Evolutionary conservation across 345 rosid genomes (phyloP), one percentile per base, ranked within the genome.

Genomic region (Dimocarpus longan): DNA sequence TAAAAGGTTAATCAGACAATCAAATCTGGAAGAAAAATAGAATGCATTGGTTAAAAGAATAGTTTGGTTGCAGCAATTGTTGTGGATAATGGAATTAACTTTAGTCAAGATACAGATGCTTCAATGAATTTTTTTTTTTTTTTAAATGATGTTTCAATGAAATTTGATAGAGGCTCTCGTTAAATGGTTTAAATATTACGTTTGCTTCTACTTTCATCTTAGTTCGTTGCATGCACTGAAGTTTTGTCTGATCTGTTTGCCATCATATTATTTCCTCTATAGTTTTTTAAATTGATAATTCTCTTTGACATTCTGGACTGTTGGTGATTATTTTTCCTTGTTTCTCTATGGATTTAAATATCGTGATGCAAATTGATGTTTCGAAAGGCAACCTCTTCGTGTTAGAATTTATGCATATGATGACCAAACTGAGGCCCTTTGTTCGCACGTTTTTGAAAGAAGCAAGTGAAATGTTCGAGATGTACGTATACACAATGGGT

Each of bases 401-500:
- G 93, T 79, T 91, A 83, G 87, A 84, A 37, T 89, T 76, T 80
- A 90, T 96, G 97, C 89, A 82, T 37, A 90, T 91, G n/a, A 92
- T 96, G 97, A 93, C 97, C 78, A 94, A 96, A 81, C 79, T 93
- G 80, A 93, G 98, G 82, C 99, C 98, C 10, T 93, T 80, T 84
- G 91, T 94, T 37, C 95, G 79, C 44, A 71, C 90, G 19, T 96
- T 96, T 85, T 80, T 96, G 46, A 89, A 90, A 81, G 97, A 94
- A 82, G 99, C 95, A 68, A 91, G 95, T 78, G 81, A 90, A 77
- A 89, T 94, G 92, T 96, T 96, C 44, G 97, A 91, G 78, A 83
- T 93, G 97, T 93, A 94, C 77, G 90, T 94, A 71, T 93, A 91
- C 81, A 93, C 97, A 6, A 93, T 96, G 99, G 97, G 99, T 63